These are phyloP conservation scores for Circinella minor DNA, from an alignment of 371 early-diverging fungal species.

Conservation along the genomic window DNA sequence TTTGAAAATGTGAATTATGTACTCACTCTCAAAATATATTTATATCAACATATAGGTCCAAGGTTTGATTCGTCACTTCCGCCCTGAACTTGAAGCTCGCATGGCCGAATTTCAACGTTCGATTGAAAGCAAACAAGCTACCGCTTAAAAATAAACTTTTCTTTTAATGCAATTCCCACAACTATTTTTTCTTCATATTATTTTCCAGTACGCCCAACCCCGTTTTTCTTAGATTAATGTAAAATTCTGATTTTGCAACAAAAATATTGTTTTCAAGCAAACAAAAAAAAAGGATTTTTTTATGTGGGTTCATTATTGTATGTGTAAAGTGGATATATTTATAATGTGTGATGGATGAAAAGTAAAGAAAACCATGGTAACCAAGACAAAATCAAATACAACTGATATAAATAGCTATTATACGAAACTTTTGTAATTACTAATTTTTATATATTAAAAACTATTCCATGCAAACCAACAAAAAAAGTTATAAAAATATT, in stretches of 20 bases:
- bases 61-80: conserved; percentile 94
- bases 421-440: too few relatives aligned
- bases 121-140: conserved; percentile 11
- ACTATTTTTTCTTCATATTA: neutral
- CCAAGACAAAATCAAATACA: too few relatives aligned
- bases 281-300: too few relatives aligned
- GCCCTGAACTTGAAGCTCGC: conserved; percentile 90
- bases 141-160: neutral
- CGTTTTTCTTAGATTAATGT: neutral
- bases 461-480: too few relatives aligned
- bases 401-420: too few relatives aligned
- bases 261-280: neutral
- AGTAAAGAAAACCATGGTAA: too few relatives aligned
- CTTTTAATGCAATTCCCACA: conserved; percentile 10
- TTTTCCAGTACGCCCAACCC: neutral
- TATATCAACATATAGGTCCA: conserved; percentile 39
- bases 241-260: neutral
- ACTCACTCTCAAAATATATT: too few relatives aligned
- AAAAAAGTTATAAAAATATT: too few relatives aligned
- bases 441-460: too few relatives aligned
- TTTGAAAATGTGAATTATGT: neutral
- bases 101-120: conserved; percentile 67
- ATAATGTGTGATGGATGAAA: too few relatives aligned
- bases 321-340: too few relatives aligned
- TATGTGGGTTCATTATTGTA: too few relatives aligned